These are phyloP conservation scores for Blastobotrys proliferans DNA, from an alignment of 1,139 yeast genomes.

Conservation along the genomic window DNA sequence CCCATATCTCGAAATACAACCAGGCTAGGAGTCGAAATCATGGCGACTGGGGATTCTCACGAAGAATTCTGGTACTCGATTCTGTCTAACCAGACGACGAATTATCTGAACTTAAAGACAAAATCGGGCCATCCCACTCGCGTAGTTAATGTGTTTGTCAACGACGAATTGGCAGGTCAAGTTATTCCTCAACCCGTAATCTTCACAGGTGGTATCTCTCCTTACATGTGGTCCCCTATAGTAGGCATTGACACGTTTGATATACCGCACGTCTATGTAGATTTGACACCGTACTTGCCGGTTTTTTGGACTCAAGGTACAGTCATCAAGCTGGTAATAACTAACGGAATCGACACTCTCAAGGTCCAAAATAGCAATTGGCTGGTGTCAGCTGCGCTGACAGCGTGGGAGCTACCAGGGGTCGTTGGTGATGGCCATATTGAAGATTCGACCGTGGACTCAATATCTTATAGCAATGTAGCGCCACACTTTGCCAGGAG, in stretches of 20 bases:
- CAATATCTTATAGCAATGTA: background rate
- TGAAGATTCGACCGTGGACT: background rate
- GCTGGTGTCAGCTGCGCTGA: conserved; percentile 62
- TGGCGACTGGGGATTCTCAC: conserved; percentile 69
- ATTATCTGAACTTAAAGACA: conserved; percentile 31
- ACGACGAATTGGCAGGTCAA: conserved; percentile 34
- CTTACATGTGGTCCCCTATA: conserved; percentile 73
- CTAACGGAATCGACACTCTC: conserved; percentile 9
- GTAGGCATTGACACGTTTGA: conserved; percentile 73
- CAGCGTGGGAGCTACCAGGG: conserved; percentile 51
- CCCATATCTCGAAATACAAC: conserved; percentile 53
- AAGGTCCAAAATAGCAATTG: conserved; percentile 54
- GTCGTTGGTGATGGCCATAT: conserved; percentile 29
- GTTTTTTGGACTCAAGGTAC: conserved; percentile 46
- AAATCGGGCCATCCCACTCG: conserved; percentile 40
- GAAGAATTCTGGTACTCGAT: conserved; percentile 86
- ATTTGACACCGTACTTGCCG: conserved; percentile 64
- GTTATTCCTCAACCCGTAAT: conserved; percentile 45
- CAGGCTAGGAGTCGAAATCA: conserved; percentile 53
- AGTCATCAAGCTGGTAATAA: conserved; percentile 35
- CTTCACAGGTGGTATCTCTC: conserved; percentile 75
- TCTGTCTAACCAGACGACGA: conserved; percentile 46
- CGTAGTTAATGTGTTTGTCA: conserved; percentile 34
- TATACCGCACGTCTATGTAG: conserved; percentile 59
- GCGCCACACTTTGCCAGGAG: background rate